phyloP scores from a whole-genome alignment of 2,329 filamentous ascomycete genomes.

The Talaromyces sp. region DNA sequence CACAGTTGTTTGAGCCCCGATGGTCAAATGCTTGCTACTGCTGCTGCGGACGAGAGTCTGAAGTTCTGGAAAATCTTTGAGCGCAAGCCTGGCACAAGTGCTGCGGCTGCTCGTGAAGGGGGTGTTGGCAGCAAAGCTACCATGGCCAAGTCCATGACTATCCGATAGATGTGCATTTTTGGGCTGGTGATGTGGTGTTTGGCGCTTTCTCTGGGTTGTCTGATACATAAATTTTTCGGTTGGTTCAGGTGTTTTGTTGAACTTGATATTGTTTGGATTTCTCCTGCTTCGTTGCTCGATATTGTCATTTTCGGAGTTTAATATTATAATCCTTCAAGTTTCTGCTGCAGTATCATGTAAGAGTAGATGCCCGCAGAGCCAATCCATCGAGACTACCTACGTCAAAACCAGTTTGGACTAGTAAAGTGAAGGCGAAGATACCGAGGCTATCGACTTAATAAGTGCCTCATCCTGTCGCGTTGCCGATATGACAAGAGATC shows the following conservation, averaged over 20 bases:
- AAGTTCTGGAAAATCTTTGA: constrained; percentile 99
- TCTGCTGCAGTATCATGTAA: not conserved
- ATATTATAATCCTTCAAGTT: not conserved
- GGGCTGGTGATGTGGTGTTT: not conserved
- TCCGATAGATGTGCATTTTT: constrained; percentile 57
- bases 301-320: constrained; percentile 7
- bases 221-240: not conserved
- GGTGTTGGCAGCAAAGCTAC: constrained; percentile 74
- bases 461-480: not conserved
- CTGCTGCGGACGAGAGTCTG: constrained; percentile 90
- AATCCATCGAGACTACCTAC: not conserved
- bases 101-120: constrained; percentile 60
- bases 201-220: not conserved
- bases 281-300: not conserved
- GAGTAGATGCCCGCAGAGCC: not conserved
- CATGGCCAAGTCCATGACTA: constrained; percentile 93
- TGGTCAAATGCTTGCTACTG: constrained; percentile 95
- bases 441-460: not conserved
- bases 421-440: not conserved
- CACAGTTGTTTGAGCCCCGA: constrained; percentile 97
- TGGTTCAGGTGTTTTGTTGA: not conserved
- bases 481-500: not conserved
- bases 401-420: too few relatives aligned
- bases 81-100: constrained; percentile 80
- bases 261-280: not conserved